A percentile compares a stretch with the other conserved stretches of the same genome.
phyloP scores from a whole-genome alignment of 31 red algal species.

The Endocladia muricata region DNA sequence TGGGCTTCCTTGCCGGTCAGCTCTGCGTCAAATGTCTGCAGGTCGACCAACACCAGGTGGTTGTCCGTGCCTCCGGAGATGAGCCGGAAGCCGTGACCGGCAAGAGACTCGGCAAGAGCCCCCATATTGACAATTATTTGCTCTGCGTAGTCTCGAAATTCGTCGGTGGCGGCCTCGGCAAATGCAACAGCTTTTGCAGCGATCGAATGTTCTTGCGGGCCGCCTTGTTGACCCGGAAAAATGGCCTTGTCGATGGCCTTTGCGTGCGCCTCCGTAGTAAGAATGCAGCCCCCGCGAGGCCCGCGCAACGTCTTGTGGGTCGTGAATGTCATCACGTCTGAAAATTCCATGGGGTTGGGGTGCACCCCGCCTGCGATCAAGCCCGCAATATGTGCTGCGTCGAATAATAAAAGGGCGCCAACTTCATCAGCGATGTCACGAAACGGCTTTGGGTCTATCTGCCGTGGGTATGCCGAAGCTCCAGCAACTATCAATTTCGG shows the following conservation, averaged over 20 bases:
- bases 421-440: slow-evolving; percentile 79
- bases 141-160: slow-evolving; percentile 82
- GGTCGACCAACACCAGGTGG: slow-evolving; percentile 95
- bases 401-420: slow-evolving; percentile 80
- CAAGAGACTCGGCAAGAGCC: slow-evolving; percentile 65
- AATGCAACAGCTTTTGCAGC: slow-evolving; percentile 81
- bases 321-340: slow-evolving; percentile 95
- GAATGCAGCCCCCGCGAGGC: slow-evolving; percentile 91
- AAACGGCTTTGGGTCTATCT: slow-evolving; percentile 78
- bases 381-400: slow-evolving; percentile 98
- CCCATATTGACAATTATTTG: slow-evolving; percentile 81
- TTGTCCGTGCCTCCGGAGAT: slow-evolving; percentile 98
- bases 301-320: slow-evolving; percentile 99
- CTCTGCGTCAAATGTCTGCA: slow-evolving; percentile 63
- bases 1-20: slow-evolving; percentile 90
- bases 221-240: slow-evolving; percentile 95
- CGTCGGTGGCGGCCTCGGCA: slow-evolving; percentile 84
- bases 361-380: slow-evolving; percentile 84
- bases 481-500: slow-evolving; percentile 95
- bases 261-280: slow-evolving; percentile 66
- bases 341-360: slow-evolving; percentile 72
- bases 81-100: slow-evolving; percentile 74
- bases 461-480: slow-evolving; percentile 91
- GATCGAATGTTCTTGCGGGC: slow-evolving; percentile 98
- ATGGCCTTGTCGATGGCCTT: slow-evolving; percentile 89